Percentiles rank a stretch among this genome's conserved stretches.
Evolutionary conservation across 2,329 filamentous ascomycete genomes (phyloP).

Genomic region (Monosporascus sp.): DNA sequence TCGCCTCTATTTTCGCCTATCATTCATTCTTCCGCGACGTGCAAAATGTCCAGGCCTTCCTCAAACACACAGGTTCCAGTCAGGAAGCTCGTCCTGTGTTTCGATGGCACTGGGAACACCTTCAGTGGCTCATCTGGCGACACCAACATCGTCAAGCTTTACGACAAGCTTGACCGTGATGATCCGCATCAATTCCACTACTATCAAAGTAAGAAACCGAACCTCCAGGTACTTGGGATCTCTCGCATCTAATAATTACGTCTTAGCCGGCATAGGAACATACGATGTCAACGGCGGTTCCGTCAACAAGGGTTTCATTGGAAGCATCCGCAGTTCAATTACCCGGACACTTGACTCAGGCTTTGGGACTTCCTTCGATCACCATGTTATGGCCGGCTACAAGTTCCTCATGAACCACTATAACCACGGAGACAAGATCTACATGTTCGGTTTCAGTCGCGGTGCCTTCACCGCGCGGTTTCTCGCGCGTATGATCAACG

Average conservation of each 20-base stretch:
- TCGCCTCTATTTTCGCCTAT: background rate
- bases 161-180: constrained; percentile 40
- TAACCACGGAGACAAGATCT: constrained; percentile 41
- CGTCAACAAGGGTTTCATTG: constrained; percentile 32
- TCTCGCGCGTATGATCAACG: constrained; percentile 45
- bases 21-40: too few relatives aligned
- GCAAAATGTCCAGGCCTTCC: too few relatives aligned
- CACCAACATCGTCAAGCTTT: constrained; percentile 50
- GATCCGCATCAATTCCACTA: constrained; percentile 41
- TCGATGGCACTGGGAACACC: constrained; percentile 44
- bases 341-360: constrained; percentile 37
- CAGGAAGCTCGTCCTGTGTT: constrained; percentile 42
- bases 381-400: constrained; percentile 48
- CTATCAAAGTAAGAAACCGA: constrained; percentile 37
- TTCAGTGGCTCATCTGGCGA: constrained; percentile 43
- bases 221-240: too few relatives aligned
- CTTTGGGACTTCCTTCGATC: constrained; percentile 42
- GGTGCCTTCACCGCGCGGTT: constrained; percentile 50
- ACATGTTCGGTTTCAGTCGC: constrained; percentile 50
- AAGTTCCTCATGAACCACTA: constrained; percentile 52
- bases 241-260: background rate
- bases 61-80: constrained; percentile 7
- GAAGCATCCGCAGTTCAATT: constrained; percentile 30
- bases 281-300: constrained; percentile 40
- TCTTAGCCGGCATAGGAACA: constrained; percentile 43